These are phyloP conservation scores for Naganishia cerealis DNA, from an alignment of 1,284 basidiomycete species.

Conservation along the genomic window DNA sequence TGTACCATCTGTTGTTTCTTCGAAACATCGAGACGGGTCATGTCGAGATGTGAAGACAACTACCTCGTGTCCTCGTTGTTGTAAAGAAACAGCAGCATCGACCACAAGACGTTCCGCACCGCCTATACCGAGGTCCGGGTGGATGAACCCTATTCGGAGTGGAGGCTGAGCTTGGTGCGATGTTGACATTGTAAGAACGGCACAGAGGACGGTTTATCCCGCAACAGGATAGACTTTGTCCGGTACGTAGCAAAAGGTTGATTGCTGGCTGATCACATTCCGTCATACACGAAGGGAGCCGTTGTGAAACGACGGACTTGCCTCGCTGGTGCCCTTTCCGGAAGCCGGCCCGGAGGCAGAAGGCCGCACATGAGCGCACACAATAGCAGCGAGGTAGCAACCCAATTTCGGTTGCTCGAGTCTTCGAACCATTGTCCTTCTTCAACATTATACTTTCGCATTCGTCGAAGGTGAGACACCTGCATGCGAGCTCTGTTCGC, in stretches of 20 bases:
- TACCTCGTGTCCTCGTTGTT: constrained; percentile 81
- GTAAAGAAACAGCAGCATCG: constrained; percentile 87
- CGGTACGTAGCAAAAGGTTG: neutral
- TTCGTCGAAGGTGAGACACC: neutral
- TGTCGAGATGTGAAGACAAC: constrained; percentile 92
- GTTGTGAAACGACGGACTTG: neutral
- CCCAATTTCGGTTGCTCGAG: neutral
- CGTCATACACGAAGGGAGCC: constrained; percentile 9
- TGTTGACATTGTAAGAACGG: neutral
- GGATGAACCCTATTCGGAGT: constrained; percentile 76
- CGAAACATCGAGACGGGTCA: constrained; percentile 78
- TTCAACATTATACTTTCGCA: neutral
- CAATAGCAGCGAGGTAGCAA: neutral
- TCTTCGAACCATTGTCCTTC: neutral
- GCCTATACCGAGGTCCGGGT: constrained; percentile 93
- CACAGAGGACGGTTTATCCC: neutral
- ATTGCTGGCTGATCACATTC: neutral
- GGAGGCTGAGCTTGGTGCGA: constrained; percentile 33
- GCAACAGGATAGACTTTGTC: too few species aligned
- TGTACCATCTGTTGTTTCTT: constrained; percentile 82
- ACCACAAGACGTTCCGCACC: constrained; percentile 93
- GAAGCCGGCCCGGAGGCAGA: neutral
- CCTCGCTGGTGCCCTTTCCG: neutral
- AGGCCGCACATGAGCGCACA: neutral
- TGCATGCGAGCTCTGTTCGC: neutral